Conservation (phyloP, 306 rosid genomes). For the Pterocarpus santalinus region DNA sequence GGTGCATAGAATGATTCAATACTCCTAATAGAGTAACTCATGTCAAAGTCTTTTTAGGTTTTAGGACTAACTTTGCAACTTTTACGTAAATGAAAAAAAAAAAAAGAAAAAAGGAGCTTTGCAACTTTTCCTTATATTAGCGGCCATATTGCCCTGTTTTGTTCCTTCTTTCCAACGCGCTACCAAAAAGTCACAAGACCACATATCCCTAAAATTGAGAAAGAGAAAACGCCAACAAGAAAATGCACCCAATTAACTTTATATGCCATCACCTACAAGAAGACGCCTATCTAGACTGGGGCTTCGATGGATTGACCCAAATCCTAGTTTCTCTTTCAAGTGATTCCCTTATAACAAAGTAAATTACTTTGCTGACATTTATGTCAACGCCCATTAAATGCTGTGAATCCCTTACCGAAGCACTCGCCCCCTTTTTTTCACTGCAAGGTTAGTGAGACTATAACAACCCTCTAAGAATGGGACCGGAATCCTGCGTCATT, state of each 20-base stretch:
- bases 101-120: background rate
- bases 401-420: background rate
- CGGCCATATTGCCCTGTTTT: background rate
- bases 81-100: background rate
- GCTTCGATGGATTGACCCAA: background rate
- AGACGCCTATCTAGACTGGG: background rate
- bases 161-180: background rate
- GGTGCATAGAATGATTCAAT: background rate
- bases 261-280: background rate
- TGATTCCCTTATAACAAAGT: background rate
- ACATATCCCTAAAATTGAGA: background rate
- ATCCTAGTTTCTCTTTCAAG: conserved; percentile 9
- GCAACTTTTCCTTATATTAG: background rate
- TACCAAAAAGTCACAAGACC: background rate
- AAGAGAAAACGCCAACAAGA: conserved; percentile 8
- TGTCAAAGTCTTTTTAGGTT: background rate
- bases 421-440: background rate
- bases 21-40: background rate
- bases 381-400: background rate
- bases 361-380: background rate
- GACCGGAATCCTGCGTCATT: background rate
- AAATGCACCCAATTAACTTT: conserved; percentile 1
- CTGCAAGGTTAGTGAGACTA: background rate
- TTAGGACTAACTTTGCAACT: background rate
- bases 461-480: background rate